A percentile compares a stretch with the other conserved stretches of the same genome.
Conservation (phyloP, 768 basidiomycete genomes). For the Boletus bicolor region DNA sequence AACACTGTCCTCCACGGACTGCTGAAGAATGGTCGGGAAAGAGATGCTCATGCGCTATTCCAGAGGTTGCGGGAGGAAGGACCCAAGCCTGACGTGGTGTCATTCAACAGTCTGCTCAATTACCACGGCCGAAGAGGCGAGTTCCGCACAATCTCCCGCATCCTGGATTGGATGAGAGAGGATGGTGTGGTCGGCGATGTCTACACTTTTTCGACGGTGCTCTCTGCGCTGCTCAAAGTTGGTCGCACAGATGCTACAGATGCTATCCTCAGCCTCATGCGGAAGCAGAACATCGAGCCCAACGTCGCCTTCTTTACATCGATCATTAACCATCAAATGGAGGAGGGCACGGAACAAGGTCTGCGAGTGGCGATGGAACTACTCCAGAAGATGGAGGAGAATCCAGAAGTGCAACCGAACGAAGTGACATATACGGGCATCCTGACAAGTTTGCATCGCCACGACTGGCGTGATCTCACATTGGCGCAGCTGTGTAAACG, state of each 20-base stretch:
- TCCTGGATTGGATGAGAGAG: slow-evolving; percentile 56
- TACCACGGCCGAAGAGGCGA: slow-evolving; percentile 63
- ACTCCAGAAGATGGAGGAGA: slow-evolving; percentile 70
- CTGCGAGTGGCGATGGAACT: slow-evolving; percentile 66
- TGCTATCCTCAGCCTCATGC: slow-evolving; percentile 70
- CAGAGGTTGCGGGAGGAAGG: slow-evolving; percentile 45
- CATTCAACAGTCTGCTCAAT: slow-evolving; percentile 78
- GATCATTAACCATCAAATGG: slow-evolving; percentile 74
- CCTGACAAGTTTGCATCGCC: slow-evolving; percentile 68
- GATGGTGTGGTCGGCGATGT: slow-evolving; percentile 66
- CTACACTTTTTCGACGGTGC: slow-evolving; percentile 83
- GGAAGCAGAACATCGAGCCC: slow-evolving; percentile 65
- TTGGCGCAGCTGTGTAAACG: slow-evolving; percentile 45
- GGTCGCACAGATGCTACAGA: slow-evolving; percentile 64
- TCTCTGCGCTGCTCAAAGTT: slow-evolving; percentile 70
- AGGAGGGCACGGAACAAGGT: slow-evolving; percentile 48
- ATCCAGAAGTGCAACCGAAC: slow-evolving; percentile 53
- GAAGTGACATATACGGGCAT: slow-evolving; percentile 83
- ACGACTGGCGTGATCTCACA: slow-evolving; percentile 44
- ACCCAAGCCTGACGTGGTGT: slow-evolving; percentile 65
- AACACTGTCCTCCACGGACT: slow-evolving; percentile 76
- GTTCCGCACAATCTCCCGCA: slow-evolving; percentile 54
- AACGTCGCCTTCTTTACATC: slow-evolving; percentile 76
- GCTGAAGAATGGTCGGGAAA: slow-evolving; percentile 42
- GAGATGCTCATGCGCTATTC: slow-evolving; percentile 42